Base-by-base conservation (phyloP, 441 rosid species). In the Jatropha podagrica region DNA sequence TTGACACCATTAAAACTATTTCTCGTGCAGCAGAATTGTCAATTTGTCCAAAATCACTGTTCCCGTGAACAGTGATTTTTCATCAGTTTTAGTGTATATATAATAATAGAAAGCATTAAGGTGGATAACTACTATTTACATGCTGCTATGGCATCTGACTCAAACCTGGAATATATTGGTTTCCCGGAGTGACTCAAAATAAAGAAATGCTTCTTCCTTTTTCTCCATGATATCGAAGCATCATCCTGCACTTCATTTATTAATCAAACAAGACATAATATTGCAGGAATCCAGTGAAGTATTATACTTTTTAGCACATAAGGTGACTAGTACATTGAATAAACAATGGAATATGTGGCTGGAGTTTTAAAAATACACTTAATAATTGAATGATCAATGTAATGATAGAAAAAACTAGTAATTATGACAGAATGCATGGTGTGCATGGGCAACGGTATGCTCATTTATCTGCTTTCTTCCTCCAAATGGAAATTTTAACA, bases 131-230 rank as follows among this genome's bases (percentile, higher is more conserved):
- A 42, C 38, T 41, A 7, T 32, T 18, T 8, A 51, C 38, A 63
- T 73, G 60, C 12, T 64, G 6, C 18, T 52, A 52, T 40, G 78
- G 71, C 40, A 74, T 62, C 42, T 69, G 59, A 26, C 54, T 64
- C 70, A 68, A 79, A 95, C 99, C 98, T 93, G 81, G 98, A 93
- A 86, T 93, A 95, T 79, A 95, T 95, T n/a, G 99, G 99, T 83
- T 95, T 95, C 69, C 99, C 99, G 23, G 99, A 95, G 81, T 95
- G 81, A 83, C 99, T 95, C 87, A 95, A 81, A 51, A 95, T 85
- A 81, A 95, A 93, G 77, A 95, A 95, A 81, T 95, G 99, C 83
- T 93, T 95, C 88, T 93, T 95, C 86, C 99, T 88, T 87, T 95
- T 95, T 74, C 98, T 93, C 99, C 99, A 95, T 38, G 99, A 87